Evolutionary conservation across 2,329 filamentous ascomycete genomes (phyloP), one percentile per base, ranked within the genome.

Genomic region (Alternaria viburni): DNA sequence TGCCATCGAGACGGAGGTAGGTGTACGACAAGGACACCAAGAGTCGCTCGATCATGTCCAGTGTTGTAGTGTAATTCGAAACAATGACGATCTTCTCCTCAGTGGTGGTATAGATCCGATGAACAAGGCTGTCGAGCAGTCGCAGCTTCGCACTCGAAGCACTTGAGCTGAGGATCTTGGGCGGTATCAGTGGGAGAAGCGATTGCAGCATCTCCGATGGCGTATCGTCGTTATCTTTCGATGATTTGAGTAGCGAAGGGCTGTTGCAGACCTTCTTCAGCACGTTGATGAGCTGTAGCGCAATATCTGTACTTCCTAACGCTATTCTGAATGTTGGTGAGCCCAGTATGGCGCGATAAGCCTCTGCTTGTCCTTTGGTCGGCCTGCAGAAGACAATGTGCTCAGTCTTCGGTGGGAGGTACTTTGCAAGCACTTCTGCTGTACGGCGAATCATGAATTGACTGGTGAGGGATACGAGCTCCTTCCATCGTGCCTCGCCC

Each of bases 231-330:
- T 77, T 77, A 26, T 83, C 82, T 45, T 82, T 81, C 61, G 85
- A 86, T 3, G 83, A 79, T 45, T 84, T 83, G 8, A 93, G 81
- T 10, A 92, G 79, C 0, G 85, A 87, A 1, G 90, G 90, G 66
- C 89, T 90, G 74, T 92, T 92, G 82, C 90, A 92, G 17, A 91
- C 83, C 75, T 92, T 92, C 80, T 92, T 92, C 17, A 93, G 81
- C 17, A 92, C 84, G 15, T 88, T 92, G 72, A 92, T 92, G 13
- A 92, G 85, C 70, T 91, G 88, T 3, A 93, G 82, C 3, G 88
- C 86, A 50, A 85, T 85, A 54, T 91, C 88, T 1, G 86, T 82
- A 65, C 85, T 89, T 13, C 89, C 88, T 54, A 91, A 80, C 9
- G 88, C 87, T 30, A 82, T 84, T 54, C 87, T 85, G 69, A 91